A percentile compares a stretch with the other conserved stretches of the same genome.
Evolutionary conservation across 495 filamentous ascomycete genomes (phyloP).

Genomic region (Chlorociboria aeruginascens): DNA sequence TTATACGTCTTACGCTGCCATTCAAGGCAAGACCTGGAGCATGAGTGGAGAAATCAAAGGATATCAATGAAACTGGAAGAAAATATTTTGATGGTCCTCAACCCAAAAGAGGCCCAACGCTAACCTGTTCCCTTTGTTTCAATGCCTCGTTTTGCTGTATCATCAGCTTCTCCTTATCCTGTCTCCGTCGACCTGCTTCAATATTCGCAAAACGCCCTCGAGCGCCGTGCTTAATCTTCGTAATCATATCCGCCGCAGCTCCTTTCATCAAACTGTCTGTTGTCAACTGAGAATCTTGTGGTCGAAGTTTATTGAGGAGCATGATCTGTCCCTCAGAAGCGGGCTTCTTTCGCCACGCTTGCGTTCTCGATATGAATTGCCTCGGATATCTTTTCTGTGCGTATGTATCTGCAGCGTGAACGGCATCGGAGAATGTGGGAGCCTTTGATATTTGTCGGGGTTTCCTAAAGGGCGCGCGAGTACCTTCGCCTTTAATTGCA

Average conservation of each 20-base stretch:
- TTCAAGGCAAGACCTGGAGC: too few relatives aligned
- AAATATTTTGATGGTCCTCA: constrained; percentile 4
- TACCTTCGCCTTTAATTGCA: constrained; percentile 14
- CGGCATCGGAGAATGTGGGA: constrained; percentile 51
- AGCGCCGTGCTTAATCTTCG: constrained; percentile 75
- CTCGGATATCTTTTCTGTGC: constrained; percentile 50
- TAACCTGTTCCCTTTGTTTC: constrained; percentile 39
- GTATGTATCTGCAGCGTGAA: constrained; percentile 75
- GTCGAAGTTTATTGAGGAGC: constrained; percentile 57
- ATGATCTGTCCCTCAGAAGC: constrained; percentile 59
- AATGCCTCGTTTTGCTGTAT: constrained; percentile 29
- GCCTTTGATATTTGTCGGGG: constrained; percentile 53
- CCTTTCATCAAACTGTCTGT: constrained; percentile 57
- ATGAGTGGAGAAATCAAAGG: background rate
- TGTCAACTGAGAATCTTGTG: constrained; percentile 41
- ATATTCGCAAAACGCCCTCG: constrained; percentile 50
- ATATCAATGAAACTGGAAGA: constrained; percentile 1
- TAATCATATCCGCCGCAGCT: constrained; percentile 83
- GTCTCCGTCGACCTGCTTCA: constrained; percentile 34
- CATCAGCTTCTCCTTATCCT: constrained; percentile 28
- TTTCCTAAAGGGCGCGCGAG: constrained; percentile 46
- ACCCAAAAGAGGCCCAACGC: constrained; percentile 48
- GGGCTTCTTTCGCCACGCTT: constrained; percentile 53
- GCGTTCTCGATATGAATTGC: constrained; percentile 40
- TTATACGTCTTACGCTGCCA: too few relatives aligned